phyloP scores from a whole-genome alignment of 2,329 filamentous ascomycete genomes.

The Colletotrichum eleusines region DNA sequence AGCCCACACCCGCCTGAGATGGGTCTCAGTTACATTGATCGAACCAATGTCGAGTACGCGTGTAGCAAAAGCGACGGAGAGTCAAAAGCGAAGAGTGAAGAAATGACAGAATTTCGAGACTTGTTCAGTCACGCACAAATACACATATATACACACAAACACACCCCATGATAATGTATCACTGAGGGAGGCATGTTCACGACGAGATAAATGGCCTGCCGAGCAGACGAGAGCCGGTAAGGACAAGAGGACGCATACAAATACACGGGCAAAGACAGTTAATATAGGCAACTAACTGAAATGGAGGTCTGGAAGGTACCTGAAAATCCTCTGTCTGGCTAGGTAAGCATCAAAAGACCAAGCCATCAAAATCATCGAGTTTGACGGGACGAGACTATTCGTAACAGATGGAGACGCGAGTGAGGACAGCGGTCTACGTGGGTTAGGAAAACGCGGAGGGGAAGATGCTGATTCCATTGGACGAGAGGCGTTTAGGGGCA shows the following conservation, averaged over 20 bases:
- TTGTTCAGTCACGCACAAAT: background rate
- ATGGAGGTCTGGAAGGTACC: background rate
- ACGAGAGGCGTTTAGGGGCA: too few relatives aligned
- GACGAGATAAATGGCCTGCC: background rate
- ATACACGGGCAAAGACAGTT: background rate
- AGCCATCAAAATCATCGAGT: background rate
- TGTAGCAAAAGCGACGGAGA: background rate
- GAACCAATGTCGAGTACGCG: constrained; percentile 1
- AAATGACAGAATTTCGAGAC: background rate
- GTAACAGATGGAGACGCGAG: background rate
- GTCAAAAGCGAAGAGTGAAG: background rate
- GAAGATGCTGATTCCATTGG: background rate
- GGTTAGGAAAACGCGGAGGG: background rate
- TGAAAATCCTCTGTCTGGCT: background rate
- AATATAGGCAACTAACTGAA: background rate
- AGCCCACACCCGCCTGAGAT: constrained; percentile 1
- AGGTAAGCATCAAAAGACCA: background rate
- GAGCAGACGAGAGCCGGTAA: background rate
- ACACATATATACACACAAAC: background rate
- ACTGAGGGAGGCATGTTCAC: background rate
- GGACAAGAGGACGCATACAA: background rate
- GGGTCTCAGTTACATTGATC: constrained; percentile 10
- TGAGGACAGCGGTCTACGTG: too few relatives aligned
- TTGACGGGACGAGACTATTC: background rate
- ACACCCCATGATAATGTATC: background rate